Evolutionary conservation across 139 green algal genomes (phyloP), one percentile per base, ranked within the genome.

Genomic region (Chlorella sp.): DNA sequence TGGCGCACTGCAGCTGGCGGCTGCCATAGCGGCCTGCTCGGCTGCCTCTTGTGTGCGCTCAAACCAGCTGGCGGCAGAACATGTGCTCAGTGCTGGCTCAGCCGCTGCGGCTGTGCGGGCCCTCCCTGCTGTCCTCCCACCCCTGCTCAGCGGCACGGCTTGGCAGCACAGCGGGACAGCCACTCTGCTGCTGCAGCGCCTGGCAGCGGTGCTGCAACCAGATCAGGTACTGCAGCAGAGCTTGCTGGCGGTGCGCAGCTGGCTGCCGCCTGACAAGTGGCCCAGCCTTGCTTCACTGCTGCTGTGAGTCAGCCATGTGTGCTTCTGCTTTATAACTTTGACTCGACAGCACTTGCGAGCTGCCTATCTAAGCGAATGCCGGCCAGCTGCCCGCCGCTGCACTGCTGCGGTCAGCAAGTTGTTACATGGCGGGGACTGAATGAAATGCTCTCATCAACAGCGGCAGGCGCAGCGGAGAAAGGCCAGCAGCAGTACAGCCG

Each of bases 11-110:
- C 19, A 85, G 81, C 68, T 85, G 28, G 65, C 68, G 7, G 68
- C 68, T 19, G 83, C 28, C 72, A 78, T 78, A 43, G 30, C 30
- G 2, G 72, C 72, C 72, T 60, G 43, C 72, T 78, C 72, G 41
- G 72, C 72, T 5, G 65, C 65, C 8, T 38, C 34, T 43, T 48
- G 43, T 14, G 72, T 60, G 43, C 44, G 44, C 43, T 2, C 28
- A 46, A 11, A 8, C 13, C 0, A 32, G 36, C 43, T 60, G 44
- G 72, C 72, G 16, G 41, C 72, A 11, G 43, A 78, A 1, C 30
- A 40, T 24, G 43, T 44, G 13, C 8, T 78, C 30, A 19, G 32
- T 11, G 43, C 43, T 1, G 30, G 43, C 14, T 41, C n/a, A 20
- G 67, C 67, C 22, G 28, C 72, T 13, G 51, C 51, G 4, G 72